Base-by-base conservation (phyloP, 2,329 filamentous ascomycete species). In the Apiospora kogelbergensis region DNA sequence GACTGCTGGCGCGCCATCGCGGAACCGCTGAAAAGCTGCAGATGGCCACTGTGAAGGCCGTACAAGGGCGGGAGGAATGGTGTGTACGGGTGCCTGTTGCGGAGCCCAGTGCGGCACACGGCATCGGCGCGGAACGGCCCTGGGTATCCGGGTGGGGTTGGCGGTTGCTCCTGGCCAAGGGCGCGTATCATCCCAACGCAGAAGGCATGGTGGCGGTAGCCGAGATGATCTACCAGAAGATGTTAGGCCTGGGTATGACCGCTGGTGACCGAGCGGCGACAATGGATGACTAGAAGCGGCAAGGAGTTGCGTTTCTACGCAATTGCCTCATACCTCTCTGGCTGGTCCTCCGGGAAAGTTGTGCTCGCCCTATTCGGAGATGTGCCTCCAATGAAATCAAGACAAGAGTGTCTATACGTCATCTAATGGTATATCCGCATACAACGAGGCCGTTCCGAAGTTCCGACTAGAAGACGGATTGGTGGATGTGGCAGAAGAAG, bases 141-240 rank as follows among this genome's bases (percentile, higher is more conserved):
- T 79, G 77, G 77, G 75, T 79, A 57, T 73, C 71, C 7, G 65
- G 65, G 26, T 66, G 65, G 65, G 74, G 74, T 15, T 66, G 42
- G 42, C 20, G 30, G 20, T 17, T 53, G 30, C 77, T 78, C 67
- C 72, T 73, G 72, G 72, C 72, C 48, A 67, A 70, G 41, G 74
- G 41, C 48, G 67, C 74, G 26, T 79, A 76, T 37, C 77, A 79
- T 65, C 77, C 77, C 1, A 72, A 74, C 24, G 71, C 74, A 9
- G 73, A 74, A 53, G 77, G 77, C 24, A 78, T 78, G 77, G 70
- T 44, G 48, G 76, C 73, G 3, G 75, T 78, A 3, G 73, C 74
- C 2, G 70, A 76, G 24, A 67, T 78, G 9, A 46, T 79, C 24
- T 26, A 53, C 65, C 17, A 40, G 30, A 66, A 41, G n/a, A 20